phyloP scores from a whole-genome alignment of 2,329 filamentous ascomycete species.

The Ceratocystiopsis minuta region DNA sequence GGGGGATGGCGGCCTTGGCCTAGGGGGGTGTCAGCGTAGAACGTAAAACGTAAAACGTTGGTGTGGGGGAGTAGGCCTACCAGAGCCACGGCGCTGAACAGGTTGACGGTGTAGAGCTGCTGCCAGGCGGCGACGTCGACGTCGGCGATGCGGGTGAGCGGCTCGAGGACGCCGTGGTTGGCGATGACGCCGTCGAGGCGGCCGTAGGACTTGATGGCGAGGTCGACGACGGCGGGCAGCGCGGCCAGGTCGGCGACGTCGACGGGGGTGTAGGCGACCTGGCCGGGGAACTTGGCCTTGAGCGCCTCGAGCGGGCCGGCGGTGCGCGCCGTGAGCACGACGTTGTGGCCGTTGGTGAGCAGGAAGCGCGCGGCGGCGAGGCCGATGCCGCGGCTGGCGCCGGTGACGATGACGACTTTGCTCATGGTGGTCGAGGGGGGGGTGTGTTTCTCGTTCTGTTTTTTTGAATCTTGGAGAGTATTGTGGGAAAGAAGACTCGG shows the following conservation, averaged over 20 bases:
- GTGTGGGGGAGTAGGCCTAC: constrained; percentile 32
- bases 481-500: too few species aligned
- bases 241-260: constrained; percentile 32
- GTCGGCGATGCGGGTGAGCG: constrained; percentile 52
- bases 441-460: too few species aligned
- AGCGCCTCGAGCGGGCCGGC: constrained; percentile 29
- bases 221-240: constrained; percentile 41
- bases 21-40: not conserved
- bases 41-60: too few species aligned
- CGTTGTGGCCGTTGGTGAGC: constrained; percentile 34
- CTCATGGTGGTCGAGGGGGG: constrained; percentile 3
- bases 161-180: constrained; percentile 72
- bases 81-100: constrained; percentile 67
- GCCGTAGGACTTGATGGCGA: constrained; percentile 50
- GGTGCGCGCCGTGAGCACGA: constrained; percentile 40
- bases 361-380: constrained; percentile 35
- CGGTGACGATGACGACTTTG: constrained; percentile 51
- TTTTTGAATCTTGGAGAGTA: too few species aligned
- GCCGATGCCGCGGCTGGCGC: constrained; percentile 45
- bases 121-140: constrained; percentile 58
- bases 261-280: constrained; percentile 36
- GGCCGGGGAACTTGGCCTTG: constrained; percentile 30
- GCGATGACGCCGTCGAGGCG: constrained; percentile 65
- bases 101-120: constrained; percentile 60
- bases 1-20: constrained; percentile 52